Conservation (phyloP, 805 yeast genomes). For the Suhomyces faveliae region DNA sequence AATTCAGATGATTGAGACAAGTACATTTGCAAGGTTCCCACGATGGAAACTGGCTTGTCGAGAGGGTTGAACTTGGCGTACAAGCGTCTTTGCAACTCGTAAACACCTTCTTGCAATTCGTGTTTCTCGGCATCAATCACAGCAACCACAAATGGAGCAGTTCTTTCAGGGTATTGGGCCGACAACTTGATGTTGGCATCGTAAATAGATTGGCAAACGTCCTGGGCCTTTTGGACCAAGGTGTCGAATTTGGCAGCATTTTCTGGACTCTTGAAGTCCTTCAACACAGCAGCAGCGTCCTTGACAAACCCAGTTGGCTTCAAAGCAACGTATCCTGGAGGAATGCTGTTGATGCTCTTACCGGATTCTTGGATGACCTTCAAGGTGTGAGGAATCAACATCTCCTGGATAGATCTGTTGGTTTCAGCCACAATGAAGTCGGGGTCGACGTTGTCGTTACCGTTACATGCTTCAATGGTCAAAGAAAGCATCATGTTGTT, state of each 20-base stretch:
- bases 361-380: conserved; percentile 49
- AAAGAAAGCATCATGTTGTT: conserved; percentile 94
- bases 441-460: conserved; percentile 61
- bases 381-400: conserved; percentile 70
- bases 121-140: conserved; percentile 91
- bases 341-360: conserved; percentile 60
- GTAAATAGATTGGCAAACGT: conserved; percentile 56
- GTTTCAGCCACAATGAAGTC: conserved; percentile 62
- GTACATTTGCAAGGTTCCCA: conserved; percentile 94
- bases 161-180: conserved; percentile 57
- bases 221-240: conserved; percentile 64
- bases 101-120: conserved; percentile 87
- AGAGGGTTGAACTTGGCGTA: conserved; percentile 68
- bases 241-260: conserved; percentile 46
- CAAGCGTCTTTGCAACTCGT: conserved; percentile 80
- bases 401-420: conserved; percentile 60
- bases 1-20: conserved; percentile 66
- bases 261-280: conserved; percentile 54
- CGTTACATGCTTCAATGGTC: conserved; percentile 91
- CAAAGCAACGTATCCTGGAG: conserved; percentile 89
- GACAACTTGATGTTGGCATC: conserved; percentile 52
- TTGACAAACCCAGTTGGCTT: conserved; percentile 89
- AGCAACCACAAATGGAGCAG: conserved; percentile 68
- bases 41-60: conserved; percentile 60
- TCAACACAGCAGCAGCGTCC: conserved; percentile 72